These are phyloP conservation scores for Leccinum truebloodii DNA, from an alignment of 768 basidiomycete genomes.

Conservation along the genomic window DNA sequence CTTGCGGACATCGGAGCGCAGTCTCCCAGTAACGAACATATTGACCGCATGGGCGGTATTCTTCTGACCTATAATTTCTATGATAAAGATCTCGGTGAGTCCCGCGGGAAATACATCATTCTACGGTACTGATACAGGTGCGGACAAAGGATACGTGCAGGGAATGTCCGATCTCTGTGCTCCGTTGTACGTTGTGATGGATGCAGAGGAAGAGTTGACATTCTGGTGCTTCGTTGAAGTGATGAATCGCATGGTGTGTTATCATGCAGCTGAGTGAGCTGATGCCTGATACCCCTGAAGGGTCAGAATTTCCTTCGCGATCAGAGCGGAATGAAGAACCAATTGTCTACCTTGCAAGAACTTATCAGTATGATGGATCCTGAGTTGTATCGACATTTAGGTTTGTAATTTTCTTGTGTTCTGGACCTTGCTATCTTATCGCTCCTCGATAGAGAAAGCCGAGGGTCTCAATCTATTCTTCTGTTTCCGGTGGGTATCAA, in stretches of 20 bases:
- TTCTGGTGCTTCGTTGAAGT: constrained; percentile 97
- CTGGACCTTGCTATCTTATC: neutral
- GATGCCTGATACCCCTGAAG: constrained; percentile 41
- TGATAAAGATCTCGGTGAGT: constrained; percentile 82
- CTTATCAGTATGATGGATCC: constrained; percentile 94
- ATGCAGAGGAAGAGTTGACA: constrained; percentile 83
- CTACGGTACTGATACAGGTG: constrained; percentile 17
- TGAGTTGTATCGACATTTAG: constrained; percentile 88
- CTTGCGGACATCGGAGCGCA: constrained; percentile 79
- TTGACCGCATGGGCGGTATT: constrained; percentile 83
- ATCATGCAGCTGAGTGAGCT: neutral
- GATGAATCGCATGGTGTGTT: constrained; percentile 91
- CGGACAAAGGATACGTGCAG: constrained; percentile 84
- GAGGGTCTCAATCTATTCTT: constrained; percentile 95
- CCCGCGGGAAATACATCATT: neutral
- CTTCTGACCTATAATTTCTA: constrained; percentile 91
- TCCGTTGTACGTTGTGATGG: constrained; percentile 91
- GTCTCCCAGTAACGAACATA: constrained; percentile 87
- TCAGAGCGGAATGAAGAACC: constrained; percentile 97
- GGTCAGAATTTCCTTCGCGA: constrained; percentile 95
- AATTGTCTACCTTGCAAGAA: constrained; percentile 86
- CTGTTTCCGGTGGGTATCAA: constrained; percentile 82
- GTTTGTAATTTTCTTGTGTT: constrained; percentile 36
- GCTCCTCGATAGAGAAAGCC: constrained; percentile 62
- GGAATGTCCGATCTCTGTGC: constrained; percentile 98